Evolutionary conservation across 2,329 filamentous ascomycete species (phyloP).

Genomic region (Verticillium nonalfalfae): DNA sequence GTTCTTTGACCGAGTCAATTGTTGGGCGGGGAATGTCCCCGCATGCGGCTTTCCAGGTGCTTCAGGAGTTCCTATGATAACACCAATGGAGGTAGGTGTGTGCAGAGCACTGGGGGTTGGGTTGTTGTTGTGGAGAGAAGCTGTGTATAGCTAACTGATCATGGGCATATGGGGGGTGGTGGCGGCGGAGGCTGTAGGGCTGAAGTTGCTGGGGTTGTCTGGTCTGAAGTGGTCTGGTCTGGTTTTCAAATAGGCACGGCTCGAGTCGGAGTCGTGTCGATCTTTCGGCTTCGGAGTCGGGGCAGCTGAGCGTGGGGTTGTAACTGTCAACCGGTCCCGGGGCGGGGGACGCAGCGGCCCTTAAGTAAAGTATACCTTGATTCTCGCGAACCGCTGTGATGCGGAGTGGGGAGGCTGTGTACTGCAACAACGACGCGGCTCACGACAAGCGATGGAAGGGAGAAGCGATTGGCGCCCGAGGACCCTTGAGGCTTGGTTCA

Average conservation of each 20-base stretch:
- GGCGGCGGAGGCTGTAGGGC: conserved; percentile 1
- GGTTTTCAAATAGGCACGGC: background rate
- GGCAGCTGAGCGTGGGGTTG: conserved; percentile 9
- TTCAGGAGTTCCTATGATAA: conserved; percentile 8
- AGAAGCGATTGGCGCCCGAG: background rate
- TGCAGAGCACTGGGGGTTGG: background rate
- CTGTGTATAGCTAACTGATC: conserved; percentile 1
- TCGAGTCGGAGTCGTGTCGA: background rate
- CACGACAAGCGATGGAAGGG: background rate
- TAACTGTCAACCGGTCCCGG: background rate
- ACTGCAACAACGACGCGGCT: background rate
- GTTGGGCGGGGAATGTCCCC: conserved; percentile 14
- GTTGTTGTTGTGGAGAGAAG: conserved; percentile 1
- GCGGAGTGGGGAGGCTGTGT: background rate
- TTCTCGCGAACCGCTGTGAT: background rate
- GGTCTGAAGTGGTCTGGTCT: background rate
- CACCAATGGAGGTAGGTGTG: conserved; percentile 7
- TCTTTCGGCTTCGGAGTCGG: conserved; percentile 10
- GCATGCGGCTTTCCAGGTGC: conserved; percentile 12
- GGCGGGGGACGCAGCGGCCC: background rate
- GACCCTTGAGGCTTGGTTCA: background rate
- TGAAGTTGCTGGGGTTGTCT: background rate
- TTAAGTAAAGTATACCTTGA: background rate
- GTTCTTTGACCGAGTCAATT: conserved; percentile 14
- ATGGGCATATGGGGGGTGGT: conserved; percentile 3